Conservation (phyloP, 768 basidiomycete genomes). For the Tulasnella sp. region DNA sequence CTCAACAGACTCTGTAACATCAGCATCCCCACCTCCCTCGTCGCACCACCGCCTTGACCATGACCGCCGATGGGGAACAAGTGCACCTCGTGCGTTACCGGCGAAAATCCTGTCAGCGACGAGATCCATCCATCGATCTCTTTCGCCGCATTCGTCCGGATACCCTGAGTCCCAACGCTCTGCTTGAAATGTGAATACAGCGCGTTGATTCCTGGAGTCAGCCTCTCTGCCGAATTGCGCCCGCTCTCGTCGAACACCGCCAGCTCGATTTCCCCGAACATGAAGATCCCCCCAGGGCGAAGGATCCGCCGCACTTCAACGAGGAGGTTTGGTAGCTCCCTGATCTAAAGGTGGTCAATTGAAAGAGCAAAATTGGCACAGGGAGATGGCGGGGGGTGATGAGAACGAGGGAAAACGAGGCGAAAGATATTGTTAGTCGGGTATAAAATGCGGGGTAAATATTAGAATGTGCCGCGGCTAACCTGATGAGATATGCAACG, state of each 20-base stretch:
- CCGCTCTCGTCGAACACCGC: slow-evolving; percentile 2
- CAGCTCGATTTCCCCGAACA: slow-evolving; percentile 16
- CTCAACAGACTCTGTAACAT: slow-evolving; percentile 1
- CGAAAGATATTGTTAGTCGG: no score
- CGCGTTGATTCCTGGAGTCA: slow-evolving; percentile 10
- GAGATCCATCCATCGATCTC: slow-evolving; percentile 11
- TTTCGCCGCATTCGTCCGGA: slow-evolving; percentile 1
- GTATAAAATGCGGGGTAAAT: not conserved
- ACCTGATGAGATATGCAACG: slow-evolving; percentile 4
- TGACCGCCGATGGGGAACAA: slow-evolving; percentile 11
- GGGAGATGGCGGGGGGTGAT: not conserved
- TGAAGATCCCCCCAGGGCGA: slow-evolving; percentile 9
- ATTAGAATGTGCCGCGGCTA: not conserved
- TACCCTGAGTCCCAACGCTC: slow-evolving; percentile 10
- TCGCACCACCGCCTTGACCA: not conserved
- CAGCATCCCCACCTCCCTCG: slow-evolving; percentile 7
- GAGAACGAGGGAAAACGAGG: not conserved
- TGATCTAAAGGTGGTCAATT: slow-evolving; percentile 2
- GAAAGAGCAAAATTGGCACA: not conserved
- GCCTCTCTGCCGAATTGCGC: slow-evolving; percentile 1
- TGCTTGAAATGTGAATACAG: slow-evolving; percentile 9
- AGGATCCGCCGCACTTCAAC: slow-evolving; percentile 7
- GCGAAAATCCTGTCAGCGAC: not conserved
- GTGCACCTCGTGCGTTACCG: not conserved
- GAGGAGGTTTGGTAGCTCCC: slow-evolving; percentile 7